Conservation (phyloP, 768 basidiomycete species). For the Psilocybe subaeruginosa region DNA sequence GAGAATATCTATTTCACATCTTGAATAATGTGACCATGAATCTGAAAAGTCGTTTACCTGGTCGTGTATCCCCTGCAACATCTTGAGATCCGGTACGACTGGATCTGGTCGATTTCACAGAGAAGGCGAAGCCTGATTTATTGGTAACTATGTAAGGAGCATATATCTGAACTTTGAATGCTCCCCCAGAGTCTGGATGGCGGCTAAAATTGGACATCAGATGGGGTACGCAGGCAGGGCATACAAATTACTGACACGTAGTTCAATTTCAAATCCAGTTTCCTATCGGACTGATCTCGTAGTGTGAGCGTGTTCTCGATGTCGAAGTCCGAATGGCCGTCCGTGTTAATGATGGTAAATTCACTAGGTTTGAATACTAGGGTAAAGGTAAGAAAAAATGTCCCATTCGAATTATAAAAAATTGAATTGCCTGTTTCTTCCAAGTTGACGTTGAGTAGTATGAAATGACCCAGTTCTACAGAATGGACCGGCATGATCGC, state of each 20-base stretch:
- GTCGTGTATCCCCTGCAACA: conserved; percentile 79
- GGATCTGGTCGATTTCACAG: conserved; percentile 64
- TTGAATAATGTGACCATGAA: not conserved
- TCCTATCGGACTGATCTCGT: conserved; percentile 73
- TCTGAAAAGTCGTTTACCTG: conserved; percentile 44
- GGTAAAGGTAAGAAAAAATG: not conserved
- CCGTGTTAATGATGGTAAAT: conserved; percentile 96
- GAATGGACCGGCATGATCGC: conserved; percentile 97
- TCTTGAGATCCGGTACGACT: conserved; percentile 69
- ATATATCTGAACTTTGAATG: conserved; percentile 95
- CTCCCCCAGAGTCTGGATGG: conserved; percentile 89
- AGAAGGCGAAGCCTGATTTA: conserved; percentile 88
- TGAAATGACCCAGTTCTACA: conserved; percentile 87
- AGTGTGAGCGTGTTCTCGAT: conserved; percentile 74
- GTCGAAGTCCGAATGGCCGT: conserved; percentile 87
- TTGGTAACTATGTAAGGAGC: conserved; percentile 90
- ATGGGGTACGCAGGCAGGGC: not conserved
- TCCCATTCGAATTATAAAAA: not conserved
- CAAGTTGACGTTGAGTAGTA: conserved; percentile 86
- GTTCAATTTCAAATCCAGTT: conserved; percentile 82
- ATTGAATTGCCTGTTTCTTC: conserved; percentile 80
- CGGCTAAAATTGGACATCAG: conserved; percentile 42
- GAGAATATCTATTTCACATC: conserved; percentile 29
- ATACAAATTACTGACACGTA: conserved; percentile 73
- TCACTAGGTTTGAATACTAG: conserved; percentile 92